Conservation (phyloP, 805 yeast genomes). For the Starmerella etchellsii region DNA sequence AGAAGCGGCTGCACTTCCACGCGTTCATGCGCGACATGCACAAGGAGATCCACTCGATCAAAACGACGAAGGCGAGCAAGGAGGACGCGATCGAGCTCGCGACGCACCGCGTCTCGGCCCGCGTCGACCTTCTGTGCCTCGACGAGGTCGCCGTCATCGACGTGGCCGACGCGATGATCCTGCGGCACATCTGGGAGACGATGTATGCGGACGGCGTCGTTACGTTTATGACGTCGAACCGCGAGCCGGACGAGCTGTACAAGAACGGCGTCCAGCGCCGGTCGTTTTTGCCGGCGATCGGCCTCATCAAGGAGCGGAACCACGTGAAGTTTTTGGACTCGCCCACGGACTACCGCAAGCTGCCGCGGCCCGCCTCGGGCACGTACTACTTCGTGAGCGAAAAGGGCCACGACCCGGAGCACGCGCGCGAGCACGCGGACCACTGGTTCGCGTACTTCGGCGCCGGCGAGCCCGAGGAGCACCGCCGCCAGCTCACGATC, state of each 20-base stretch:
- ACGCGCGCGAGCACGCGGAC: conserved; percentile 47
- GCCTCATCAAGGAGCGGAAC: conserved; percentile 57
- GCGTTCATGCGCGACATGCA: conserved; percentile 94
- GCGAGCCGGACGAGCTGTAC: conserved; percentile 89
- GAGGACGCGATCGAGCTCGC: conserved; percentile 67
- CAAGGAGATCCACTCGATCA: conserved; percentile 68
- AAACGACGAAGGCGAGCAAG: conserved; percentile 51
- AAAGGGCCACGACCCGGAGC: conserved; percentile 38
- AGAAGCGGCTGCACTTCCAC: conserved; percentile 81
- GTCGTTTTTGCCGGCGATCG: conserved; percentile 84
- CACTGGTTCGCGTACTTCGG: conserved; percentile 75
- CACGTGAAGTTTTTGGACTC: conserved; percentile 72
- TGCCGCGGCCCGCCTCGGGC: conserved; percentile 62
- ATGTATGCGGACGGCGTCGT: conserved; percentile 60
- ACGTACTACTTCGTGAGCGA: conserved; percentile 34
- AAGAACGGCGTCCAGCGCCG: conserved; percentile 89
- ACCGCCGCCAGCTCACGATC: conserved; percentile 34
- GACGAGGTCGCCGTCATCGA: conserved; percentile 98
- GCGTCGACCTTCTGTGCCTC: conserved; percentile 71
- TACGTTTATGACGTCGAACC: conserved; percentile 83
- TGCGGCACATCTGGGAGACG: conserved; percentile 64
- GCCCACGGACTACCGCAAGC: conserved; percentile 85
- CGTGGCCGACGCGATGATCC: conserved; percentile 95
- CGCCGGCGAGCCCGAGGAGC: conserved; percentile 32
- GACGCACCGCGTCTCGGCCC: conserved; percentile 70